These are phyloP conservation scores for Boletus sp. DNA, from an alignment of 768 basidiomycete genomes.

Conservation along the genomic window DNA sequence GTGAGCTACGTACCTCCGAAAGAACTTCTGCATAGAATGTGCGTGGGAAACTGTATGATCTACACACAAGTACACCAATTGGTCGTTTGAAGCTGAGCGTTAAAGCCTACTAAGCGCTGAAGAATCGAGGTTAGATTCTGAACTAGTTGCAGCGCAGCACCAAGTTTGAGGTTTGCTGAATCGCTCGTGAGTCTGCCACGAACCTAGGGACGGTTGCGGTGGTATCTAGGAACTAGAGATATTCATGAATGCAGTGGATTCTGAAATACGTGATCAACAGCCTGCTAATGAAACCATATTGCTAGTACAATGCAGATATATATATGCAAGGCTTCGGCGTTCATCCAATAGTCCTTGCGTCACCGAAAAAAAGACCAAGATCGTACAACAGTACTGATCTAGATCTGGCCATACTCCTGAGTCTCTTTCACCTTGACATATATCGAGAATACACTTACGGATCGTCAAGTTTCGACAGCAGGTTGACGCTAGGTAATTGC, in stretches of 20 bases:
- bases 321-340: not conserved
- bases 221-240: not conserved
- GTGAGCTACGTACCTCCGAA: constrained; percentile 1
- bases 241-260: not conserved
- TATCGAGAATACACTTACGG: constrained; percentile 6
- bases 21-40: constrained; percentile 15
- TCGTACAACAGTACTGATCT: not conserved
- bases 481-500: not conserved
- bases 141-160: too few species aligned
- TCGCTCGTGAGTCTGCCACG: not conserved
- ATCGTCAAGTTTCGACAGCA: not conserved
- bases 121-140: too few species aligned
- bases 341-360: not conserved
- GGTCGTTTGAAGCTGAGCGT: not conserved
- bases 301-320: constrained; percentile 2
- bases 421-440: not conserved
- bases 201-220: not conserved
- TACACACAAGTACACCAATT: not conserved
- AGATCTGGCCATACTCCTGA: constrained; percentile 1
- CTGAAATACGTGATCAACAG: not conserved
- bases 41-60: constrained; percentile 3
- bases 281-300: not conserved
- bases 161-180: not conserved
- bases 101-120: not conserved
- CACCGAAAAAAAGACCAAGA: not conserved